Evolutionary conservation across 2,329 filamentous ascomycete species (phyloP).

Genomic region (Fusarium nodosum): DNA sequence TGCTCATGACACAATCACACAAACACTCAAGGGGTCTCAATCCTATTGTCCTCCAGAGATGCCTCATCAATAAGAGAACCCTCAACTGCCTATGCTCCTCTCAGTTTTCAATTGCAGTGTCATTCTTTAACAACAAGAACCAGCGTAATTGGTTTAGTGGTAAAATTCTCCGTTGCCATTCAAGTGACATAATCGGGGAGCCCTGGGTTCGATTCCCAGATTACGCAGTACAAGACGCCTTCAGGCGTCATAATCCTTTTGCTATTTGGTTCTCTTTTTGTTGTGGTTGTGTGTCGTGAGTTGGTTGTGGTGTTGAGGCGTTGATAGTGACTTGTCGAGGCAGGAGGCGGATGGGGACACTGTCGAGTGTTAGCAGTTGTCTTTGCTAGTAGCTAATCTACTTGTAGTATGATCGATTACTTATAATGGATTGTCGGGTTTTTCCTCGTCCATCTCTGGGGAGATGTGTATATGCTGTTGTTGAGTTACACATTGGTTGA

Average conservation of each 20-base stretch:
- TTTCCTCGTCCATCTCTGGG: background rate
- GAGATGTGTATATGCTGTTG: background rate
- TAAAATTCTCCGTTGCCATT: conserved; percentile 46
- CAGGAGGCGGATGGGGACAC: background rate
- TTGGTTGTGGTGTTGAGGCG: background rate
- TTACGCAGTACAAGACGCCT: conserved; percentile 8
- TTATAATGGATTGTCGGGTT: no score
- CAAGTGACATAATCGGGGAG: conserved; percentile 36
- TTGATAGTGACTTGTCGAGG: no score
- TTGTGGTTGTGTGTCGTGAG: background rate
- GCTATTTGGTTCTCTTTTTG: background rate
- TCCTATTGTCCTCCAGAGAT: background rate
- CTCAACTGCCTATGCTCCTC: background rate
- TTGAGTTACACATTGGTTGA: background rate
- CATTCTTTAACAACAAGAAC: background rate
- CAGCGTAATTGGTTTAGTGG: conserved; percentile 46
- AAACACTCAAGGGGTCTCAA: background rate
- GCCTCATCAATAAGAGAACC: background rate
- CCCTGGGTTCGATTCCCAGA: conserved; percentile 44
- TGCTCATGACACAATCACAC: background rate
- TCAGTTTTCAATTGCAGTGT: fast-evolving
- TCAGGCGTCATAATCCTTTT: background rate
- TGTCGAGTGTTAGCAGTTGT: background rate
- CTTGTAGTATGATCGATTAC: background rate
- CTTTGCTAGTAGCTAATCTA: background rate